Evolutionary conservation across 2,329 filamentous ascomycete genomes (phyloP).

Genomic region (Thielaviopsis ethacetica): DNA sequence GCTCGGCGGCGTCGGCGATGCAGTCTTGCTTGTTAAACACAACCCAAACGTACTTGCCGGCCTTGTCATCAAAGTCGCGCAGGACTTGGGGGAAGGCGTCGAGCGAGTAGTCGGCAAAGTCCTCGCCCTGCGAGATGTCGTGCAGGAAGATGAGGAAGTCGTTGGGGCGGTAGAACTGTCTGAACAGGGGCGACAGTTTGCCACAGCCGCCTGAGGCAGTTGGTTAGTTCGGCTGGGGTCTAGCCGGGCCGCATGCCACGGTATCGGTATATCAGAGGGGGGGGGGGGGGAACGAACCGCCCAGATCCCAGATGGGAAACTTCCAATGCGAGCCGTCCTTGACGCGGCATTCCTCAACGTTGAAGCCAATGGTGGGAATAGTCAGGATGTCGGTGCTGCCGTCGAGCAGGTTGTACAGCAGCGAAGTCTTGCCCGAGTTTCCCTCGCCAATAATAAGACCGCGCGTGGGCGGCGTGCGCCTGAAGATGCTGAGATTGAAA

Average conservation of each 20-base stretch:
- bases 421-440: not conserved
- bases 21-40: constrained; percentile 3
- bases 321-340: not conserved
- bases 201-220: not conserved
- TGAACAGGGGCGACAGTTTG: not conserved
- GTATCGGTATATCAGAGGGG: too few species aligned
- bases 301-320: not conserved
- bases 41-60: not conserved
- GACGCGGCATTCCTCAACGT: not conserved
- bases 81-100: not conserved
- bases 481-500: not conserved
- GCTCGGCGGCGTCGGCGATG: not conserved
- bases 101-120: not conserved
- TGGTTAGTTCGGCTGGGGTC: too few species aligned
- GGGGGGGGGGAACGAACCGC: not conserved
- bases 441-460: not conserved
- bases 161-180: not conserved
- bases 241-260: too few species aligned
- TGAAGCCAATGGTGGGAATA: constrained; percentile 7
- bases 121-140: not conserved
- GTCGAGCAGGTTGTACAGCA: not conserved
- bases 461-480: not conserved
- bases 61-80: not conserved
- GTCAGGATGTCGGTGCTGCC: not conserved
- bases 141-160: constrained; percentile 2